Evolutionary conservation across 2,329 filamentous ascomycete genomes (phyloP), one percentile per base, ranked within the genome.

Genomic region (Colletotrichum godetiae): DNA sequence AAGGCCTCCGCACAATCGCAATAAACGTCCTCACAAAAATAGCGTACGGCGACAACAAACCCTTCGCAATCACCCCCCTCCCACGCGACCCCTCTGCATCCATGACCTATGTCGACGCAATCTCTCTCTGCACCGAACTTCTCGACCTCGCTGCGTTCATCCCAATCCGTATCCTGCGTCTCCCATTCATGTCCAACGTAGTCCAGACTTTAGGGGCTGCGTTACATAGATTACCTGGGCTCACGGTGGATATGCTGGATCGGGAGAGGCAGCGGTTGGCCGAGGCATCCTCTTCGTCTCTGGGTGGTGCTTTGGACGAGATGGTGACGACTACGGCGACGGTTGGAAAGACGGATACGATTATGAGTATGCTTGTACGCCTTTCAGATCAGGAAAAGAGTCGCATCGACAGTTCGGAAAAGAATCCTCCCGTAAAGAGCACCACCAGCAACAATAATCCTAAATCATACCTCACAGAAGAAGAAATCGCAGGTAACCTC

Each of bases 11-110:
- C 11, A 75, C 75, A 46, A 72, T 84, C 22, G 81, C 82, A 19
- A 81, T 84, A 75, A 83, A 84, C 65, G 82, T 84, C 2, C 77
- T 85, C 11, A 80, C 79, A 4, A 65, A 76, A 37, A 79, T 81
- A 1, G 82, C 79, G 3, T 83, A 82, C 68, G 79, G 79, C 42
- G 77, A 81, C 61, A 75, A 76, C 13, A 77, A 78, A 27, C 63
- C 78, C 6, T 84, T 80, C 78, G 68, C 76, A 11, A 78, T 79
- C 2, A 65, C 76, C 12, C 63, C 71, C n/a, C 70, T 77, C 24
- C 74, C 75, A 0, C 37, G 60, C 24, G 58, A 77, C 29, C 72
- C 75, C 5, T 22, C 57, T 3, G 75, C 59, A 5, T 19, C 27
- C 12, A 75, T 77, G 72, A 61, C 79, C 0, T 84, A 83, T 63